Base-by-base conservation (phyloP, 768 basidiomycete species). In the Piloderma croceum region DNA sequence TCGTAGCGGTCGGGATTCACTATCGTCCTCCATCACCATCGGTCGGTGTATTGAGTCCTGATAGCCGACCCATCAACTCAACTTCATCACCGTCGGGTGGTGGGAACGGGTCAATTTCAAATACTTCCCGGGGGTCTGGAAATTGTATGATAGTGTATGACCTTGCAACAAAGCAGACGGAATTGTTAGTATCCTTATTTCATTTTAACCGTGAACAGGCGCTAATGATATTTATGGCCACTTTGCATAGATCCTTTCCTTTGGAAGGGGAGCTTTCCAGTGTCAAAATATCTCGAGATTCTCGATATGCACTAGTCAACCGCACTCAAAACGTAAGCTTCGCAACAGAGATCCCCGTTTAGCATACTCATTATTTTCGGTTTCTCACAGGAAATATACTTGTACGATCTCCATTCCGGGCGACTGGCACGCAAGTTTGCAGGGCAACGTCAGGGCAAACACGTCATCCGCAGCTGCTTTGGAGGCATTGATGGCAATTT, bases 401-500 rank as follows among this genome's bases (percentile, higher is more conserved):
- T 96, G 45, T 90, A 89, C 82, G 82, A 90, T 56, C 71, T 97
- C 39, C 68, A 75, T 20, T 71, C 78, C 20, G 77, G 76, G 19
- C 76, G 76, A 38, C 68, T 88, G 42, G 72, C 82, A 19, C 81
- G 85, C 45, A 90, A 81, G 62, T 94, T 84, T 57, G 77, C 78
- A 3, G 96, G 92, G 6, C 93, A 96, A 47, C 75, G 73, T 22
- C 90, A 94, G 59, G 78, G 79, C 2, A 72, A 76, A 21, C 87
- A 90, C 60, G 80, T 96, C 47, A 87, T 98, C 45, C 79, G 90
- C 43, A 90, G 88, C 59, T 93, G 90, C 56, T 97, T 98, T 61
- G 96, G 93, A 21, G 93, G 94, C 21, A 68, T 82, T 38, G 81
- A 87, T 53, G 84, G 82, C 38, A 89, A 85, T 56, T 92, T 93